Percentiles rank a stretch among this genome's conserved stretches.
Evolutionary conservation across 2,329 filamentous ascomycete genomes (phyloP).

Genomic region (Capronia epimyces): DNA sequence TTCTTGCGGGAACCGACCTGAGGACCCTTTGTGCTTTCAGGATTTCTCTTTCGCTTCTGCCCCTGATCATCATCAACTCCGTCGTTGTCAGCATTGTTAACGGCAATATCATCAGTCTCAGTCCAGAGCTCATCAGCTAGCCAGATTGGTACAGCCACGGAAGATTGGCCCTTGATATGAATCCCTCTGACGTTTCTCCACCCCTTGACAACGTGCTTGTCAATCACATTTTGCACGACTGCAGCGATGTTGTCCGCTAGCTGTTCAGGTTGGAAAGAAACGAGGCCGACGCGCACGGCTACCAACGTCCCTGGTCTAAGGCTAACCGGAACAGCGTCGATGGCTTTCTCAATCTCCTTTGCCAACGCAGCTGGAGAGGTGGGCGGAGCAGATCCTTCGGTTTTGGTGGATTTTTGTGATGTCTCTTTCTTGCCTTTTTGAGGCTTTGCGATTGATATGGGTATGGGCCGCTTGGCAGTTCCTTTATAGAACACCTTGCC

Average conservation of each 20-base stretch:
- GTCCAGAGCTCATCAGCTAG: slow-evolving; percentile 87
- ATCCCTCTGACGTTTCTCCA: slow-evolving; percentile 81
- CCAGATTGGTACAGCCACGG: slow-evolving; percentile 89
- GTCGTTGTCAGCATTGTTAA: slow-evolving; percentile 46
- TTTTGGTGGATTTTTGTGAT: slow-evolving; percentile 39
- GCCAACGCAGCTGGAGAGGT: slow-evolving; percentile 63
- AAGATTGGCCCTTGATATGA: slow-evolving; percentile 86
- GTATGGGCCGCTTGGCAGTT: slow-evolving; percentile 78
- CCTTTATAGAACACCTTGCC: slow-evolving; percentile 91
- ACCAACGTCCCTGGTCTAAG: slow-evolving; percentile 74
- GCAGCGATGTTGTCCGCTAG: slow-evolving; percentile 74
- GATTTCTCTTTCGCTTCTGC: slow-evolving; percentile 27
- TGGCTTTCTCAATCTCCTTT: slow-evolving; percentile 71
- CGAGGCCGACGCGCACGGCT: slow-evolving; percentile 70
- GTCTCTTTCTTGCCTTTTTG: slow-evolving; percentile 55
- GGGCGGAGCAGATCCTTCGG: slow-evolving; percentile 43
- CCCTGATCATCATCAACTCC: slow-evolving; percentile 26
- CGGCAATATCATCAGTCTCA: slow-evolving; percentile 63
- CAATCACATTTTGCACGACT: slow-evolving; percentile 63
- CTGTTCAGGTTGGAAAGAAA: slow-evolving; percentile 68
- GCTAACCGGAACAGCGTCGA: slow-evolving; percentile 72
- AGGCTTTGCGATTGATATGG: slow-evolving; percentile 64
- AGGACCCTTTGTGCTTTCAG: slow-evolving; percentile 22
- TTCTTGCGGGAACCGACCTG: slow-evolving; percentile 27
- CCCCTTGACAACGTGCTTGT: slow-evolving; percentile 75